Evolutionary conservation across 2,329 filamentous ascomycete genomes (phyloP).

Genomic region (Aspergillus puulaauensis): DNA sequence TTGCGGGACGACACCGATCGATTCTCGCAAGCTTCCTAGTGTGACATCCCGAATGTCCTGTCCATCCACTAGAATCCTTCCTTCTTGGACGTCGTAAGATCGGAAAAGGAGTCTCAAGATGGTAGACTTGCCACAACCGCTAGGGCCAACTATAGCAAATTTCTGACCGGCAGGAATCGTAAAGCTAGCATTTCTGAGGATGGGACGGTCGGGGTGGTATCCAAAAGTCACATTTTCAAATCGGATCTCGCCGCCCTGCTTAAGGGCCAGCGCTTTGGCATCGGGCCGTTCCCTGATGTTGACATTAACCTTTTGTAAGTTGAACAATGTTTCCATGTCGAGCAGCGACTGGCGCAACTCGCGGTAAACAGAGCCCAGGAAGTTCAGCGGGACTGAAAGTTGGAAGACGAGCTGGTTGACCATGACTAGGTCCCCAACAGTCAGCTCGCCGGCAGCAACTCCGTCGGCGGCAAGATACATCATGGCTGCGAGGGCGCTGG

Average conservation of each 20-base stretch:
- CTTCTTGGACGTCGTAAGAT: conserved; percentile 84
- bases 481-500: conserved; percentile 88
- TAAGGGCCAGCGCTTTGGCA: conserved; percentile 70
- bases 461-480: conserved; percentile 96
- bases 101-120: conserved; percentile 88
- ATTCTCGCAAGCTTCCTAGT: conserved; percentile 75
- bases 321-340: conserved; percentile 99
- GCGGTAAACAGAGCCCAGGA: conserved; percentile 95
- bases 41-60: conserved; percentile 85
- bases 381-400: conserved; percentile 93
- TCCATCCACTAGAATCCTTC: conserved; percentile 85
- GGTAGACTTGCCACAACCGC: conserved; percentile 94
- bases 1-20: conserved; percentile 94
- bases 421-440: conserved; percentile 96
- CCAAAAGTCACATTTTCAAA: conserved; percentile 96
- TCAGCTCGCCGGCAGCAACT: conserved; percentile 75
- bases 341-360: conserved; percentile 91
- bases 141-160: conserved; percentile 91
- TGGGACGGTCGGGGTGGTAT: conserved; percentile 82
- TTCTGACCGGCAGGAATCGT: conserved; percentile 96
- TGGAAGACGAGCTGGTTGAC: conserved; percentile 99
- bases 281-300: conserved; percentile 74
- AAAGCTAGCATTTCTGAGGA: conserved; percentile 78
- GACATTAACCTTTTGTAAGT: conserved; percentile 93
- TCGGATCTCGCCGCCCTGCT: conserved; percentile 79